Conservation (phyloP, 768 basidiomycete genomes). For the Boletus rubropictus region DNA sequence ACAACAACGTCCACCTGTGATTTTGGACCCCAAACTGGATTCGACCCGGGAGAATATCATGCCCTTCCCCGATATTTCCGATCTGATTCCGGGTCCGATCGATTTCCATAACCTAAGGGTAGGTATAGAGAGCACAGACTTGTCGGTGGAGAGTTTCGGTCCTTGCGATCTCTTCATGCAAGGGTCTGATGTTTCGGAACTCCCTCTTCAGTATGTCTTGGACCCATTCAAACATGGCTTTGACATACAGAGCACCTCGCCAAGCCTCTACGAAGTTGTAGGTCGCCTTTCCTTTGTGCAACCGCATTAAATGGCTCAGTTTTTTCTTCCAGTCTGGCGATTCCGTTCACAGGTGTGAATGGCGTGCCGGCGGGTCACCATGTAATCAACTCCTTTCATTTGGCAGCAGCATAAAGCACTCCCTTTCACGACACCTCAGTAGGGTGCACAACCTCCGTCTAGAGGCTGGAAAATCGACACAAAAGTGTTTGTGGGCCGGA, state of each 20-base stretch:
- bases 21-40: neutral
- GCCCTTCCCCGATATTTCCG: neutral
- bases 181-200: too few species aligned
- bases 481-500: conserved; percentile 15
- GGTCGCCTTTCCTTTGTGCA: neutral
- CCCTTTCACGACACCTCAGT: conserved; percentile 11
- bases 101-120: neutral
- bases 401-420: conserved; percentile 8
- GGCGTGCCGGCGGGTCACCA: conserved; percentile 4
- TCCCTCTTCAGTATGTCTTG: too few species aligned
- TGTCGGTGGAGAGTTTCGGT: neutral
- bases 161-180: neutral
- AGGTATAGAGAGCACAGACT: neutral
- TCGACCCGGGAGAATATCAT: too few species aligned
- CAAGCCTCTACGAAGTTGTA: neutral
- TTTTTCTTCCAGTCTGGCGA: neutral
- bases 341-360: conserved; percentile 1
- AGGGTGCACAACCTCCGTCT: conserved; percentile 3
- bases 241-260: neutral
- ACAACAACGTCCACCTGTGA: neutral
- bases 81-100: too few species aligned
- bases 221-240: neutral
- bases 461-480: conserved; percentile 1
- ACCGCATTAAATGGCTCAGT: neutral
- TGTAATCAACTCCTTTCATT: neutral